Evolutionary conservation across 2,329 filamentous ascomycete species (phyloP).

Genomic region (Dactylellina cionopaga): DNA sequence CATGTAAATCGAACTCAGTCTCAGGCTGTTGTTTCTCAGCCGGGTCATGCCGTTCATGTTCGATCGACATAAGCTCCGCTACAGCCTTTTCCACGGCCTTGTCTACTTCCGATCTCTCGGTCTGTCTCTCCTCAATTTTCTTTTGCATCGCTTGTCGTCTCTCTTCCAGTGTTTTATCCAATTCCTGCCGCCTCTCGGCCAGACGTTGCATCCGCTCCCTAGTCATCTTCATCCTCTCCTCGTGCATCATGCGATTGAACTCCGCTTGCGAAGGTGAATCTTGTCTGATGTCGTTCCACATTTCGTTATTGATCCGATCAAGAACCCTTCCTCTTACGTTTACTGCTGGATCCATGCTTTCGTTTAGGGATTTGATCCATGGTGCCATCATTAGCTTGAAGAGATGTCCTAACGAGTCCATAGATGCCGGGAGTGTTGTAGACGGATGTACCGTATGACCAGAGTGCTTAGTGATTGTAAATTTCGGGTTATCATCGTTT

Average conservation of each 20-base stretch:
- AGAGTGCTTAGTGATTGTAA: conserved; percentile 21
- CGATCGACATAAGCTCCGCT: not conserved
- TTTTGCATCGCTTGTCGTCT: not conserved
- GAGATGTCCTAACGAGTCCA: conserved; percentile 22
- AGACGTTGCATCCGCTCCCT: conserved; percentile 21
- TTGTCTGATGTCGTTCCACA: conserved; percentile 13
- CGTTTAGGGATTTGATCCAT: conserved; percentile 40
- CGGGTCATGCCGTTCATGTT: not conserved
- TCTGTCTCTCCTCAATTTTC: not conserved
- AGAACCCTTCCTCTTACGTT: conserved; percentile 16
- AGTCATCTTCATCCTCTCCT: conserved; percentile 23
- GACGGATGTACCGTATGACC: not conserved
- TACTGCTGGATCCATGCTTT: conserved; percentile 22
- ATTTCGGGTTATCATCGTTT: conserved; percentile 27
- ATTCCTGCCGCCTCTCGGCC: conserved; percentile 24
- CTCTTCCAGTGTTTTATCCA: conserved; percentile 23
- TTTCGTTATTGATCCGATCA: conserved; percentile 33
- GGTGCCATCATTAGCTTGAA: conserved; percentile 39
- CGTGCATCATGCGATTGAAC: conserved; percentile 27
- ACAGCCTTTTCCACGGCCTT: not conserved
- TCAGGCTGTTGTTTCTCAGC: conserved; percentile 10
- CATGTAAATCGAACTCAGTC: conserved; percentile 40
- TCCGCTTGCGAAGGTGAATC: conserved; percentile 24
- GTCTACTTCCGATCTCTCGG: too few relatives aligned
- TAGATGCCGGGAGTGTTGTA: not conserved